Percentiles rank a stretch among this genome's conserved stretches.
These are phyloP conservation scores for Aspergillus sp. DNA, from an alignment of 2,329 filamentous ascomycete species.

Conservation along the genomic window DNA sequence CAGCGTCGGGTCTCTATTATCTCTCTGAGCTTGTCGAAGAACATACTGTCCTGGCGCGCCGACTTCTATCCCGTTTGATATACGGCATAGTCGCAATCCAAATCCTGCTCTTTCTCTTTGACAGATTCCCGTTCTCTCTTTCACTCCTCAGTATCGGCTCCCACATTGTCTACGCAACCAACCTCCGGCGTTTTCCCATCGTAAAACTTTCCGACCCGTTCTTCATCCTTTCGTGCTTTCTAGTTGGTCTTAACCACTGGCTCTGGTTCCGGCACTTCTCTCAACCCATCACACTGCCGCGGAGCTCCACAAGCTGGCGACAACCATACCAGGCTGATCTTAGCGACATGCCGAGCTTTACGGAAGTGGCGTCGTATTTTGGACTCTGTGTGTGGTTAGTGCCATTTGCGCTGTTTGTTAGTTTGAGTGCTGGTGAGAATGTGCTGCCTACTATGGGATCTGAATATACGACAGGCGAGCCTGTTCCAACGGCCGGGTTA, in stretches of 20 bases:
- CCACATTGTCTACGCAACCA: conserved; percentile 84
- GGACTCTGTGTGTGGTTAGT: conserved; percentile 96
- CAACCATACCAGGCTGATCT: conserved; percentile 45
- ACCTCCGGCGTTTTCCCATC: conserved; percentile 72
- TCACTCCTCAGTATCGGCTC: conserved; percentile 74
- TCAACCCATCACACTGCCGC: conserved; percentile 51
- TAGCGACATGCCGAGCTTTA: conserved; percentile 70
- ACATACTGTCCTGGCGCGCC: conserved; percentile 89
- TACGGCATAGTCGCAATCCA: conserved; percentile 78
- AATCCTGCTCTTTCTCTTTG: conserved; percentile 71
- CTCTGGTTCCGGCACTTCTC: conserved; percentile 96
- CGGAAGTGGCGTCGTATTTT: conserved; percentile 94
- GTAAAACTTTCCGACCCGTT: conserved; percentile 86
- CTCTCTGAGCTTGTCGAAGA: conserved; percentile 97
- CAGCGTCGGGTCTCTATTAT: conserved; percentile 97
- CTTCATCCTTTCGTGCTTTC: conserved; percentile 78
- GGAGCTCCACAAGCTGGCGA: conserved; percentile 33
- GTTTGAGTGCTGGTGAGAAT: conserved; percentile 89
- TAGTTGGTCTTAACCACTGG: conserved; percentile 89
- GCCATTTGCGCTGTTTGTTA: conserved; percentile 93
- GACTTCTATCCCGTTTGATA: conserved; percentile 79
- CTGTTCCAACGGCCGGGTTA: conserved; percentile 23
- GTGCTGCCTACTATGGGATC: conserved; percentile 89
- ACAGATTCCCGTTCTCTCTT: conserved; percentile 78
- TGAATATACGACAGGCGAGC: conserved; percentile 63